Percentiles rank a stretch among this genome's conserved stretches.
These are phyloP conservation scores for Solanum paucissectum DNA, from an alignment of 257 asterid species.

Conservation along the genomic window DNA sequence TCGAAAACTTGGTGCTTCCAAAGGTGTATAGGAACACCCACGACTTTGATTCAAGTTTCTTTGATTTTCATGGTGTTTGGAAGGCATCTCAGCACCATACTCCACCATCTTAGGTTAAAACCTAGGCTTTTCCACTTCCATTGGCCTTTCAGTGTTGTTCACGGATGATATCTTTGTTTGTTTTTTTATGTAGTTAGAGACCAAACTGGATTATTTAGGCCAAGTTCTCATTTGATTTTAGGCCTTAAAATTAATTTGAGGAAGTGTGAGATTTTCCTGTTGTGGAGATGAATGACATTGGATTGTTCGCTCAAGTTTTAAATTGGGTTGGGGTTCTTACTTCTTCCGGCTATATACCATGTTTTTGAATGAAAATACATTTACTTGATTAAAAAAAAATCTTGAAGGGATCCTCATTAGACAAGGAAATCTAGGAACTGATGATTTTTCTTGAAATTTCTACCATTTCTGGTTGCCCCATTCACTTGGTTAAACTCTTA, in stretches of 20 bases:
- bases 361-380: neutral
- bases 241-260: neutral
- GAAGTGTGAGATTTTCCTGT: neutral
- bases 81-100: neutral
- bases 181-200: neutral
- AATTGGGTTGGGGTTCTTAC: neutral
- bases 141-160: neutral
- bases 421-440: neutral
- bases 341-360: neutral
- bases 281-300: neutral
- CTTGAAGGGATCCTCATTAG: neutral
- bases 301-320: neutral
- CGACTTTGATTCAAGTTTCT: neutral
- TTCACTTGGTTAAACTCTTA: neutral
- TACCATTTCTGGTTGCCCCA: constrained; percentile 2
- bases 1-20: neutral
- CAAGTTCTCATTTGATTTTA: neutral
- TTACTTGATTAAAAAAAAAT: neutral
- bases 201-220: neutral
- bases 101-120: neutral
- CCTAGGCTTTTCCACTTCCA: neutral
- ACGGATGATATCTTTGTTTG: neutral
- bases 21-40: neutral
- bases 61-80: neutral
- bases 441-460: neutral